Evolutionary conservation across 768 basidiomycete genomes (phyloP), one percentile per base, ranked within the genome.

Genomic region (Crepidotus variabilis): DNA sequence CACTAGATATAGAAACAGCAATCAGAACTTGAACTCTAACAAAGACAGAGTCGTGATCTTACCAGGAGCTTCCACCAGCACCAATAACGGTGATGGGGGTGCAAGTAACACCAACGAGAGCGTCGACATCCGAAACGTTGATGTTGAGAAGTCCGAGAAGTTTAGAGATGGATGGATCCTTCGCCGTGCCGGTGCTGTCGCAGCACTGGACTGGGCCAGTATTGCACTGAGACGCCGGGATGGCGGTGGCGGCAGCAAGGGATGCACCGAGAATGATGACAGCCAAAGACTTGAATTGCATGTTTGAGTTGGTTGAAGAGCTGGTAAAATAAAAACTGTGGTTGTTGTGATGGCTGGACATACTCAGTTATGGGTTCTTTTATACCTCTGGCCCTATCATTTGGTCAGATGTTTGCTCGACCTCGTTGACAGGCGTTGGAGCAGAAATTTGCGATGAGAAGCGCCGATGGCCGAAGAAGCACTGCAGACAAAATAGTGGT

Each of bases 171-270:
- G 51, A 14, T 0, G 50, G 7, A 35, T 22, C 39, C 47, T 24
- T 32, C 7, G 57, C 53, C 14, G 51, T 21, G 45, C 65, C 48
- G 22, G 51, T 49, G 50, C 52, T 62, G 51, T 66, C 46, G 64
- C 69, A 63, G 63, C 69, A 72, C 48, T 69, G 65, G 36, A 70
- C 34, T 14, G 51, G 28, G 9, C 67, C 67, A 32, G 62, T 65
- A 59, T 65, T 66, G 61, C 66, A 67, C 51, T 63, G 61, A 43
- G 53, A 53, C 47, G 47, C 52, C 3, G 57, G 52, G 11, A 43
- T 43, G 47, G 35, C 55, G 35, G 57, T 58, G 60, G 60, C 57
- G 52, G 57, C 60, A 54, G 60, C 60, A 59, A 61, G 57, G 58
- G 52, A 49, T 49, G 60, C 52, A 13, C 48, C 34, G 33, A 57